Evolutionary conservation across 345 rosid species (phyloP), one percentile per base, ranked within the genome.

Genomic region (Luvunga scandens): DNA sequence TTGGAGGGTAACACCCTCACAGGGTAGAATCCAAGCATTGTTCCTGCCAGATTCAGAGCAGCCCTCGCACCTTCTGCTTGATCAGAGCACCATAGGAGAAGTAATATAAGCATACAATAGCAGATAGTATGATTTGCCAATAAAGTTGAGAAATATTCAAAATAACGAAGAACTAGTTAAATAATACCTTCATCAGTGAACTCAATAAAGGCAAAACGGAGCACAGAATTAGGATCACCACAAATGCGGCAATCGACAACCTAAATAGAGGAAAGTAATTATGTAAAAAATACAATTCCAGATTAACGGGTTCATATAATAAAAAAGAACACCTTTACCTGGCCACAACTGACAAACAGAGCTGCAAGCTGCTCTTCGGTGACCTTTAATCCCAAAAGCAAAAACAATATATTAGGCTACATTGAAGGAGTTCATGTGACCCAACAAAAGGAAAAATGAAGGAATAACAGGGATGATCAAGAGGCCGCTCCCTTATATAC

Each of bases 351-450:
- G 13, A 94, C 84, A 84, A 94, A 94, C 66, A 94, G 86, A 81
- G 92, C 92, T 62, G 97, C 98, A 81, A 94, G 98, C 88, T 94
- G 98, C 86, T 94, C 98, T 85, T 94, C 98, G 50, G 98, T 94
- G 78, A 94, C 98, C 98, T 94, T 72, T 10, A 57, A 55, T 63
- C 71, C 73, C 71, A 24, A 22, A 80, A 57, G n/a, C 9, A 66
- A 7, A 64, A 3, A 21, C 69, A 65, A 63, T 7, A 12, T 9
- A 66, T 76, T 30, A 83, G 64, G 33, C 68, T 8, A 64, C 31
- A 25, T 16, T 64, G 21, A 27, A 36, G 12, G 13, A 30, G 34
- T 2, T 13, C 69, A 56, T 19, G 14, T 22, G 1, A 24, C 24
- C 34, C 63, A 63, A 16, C 71, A 64, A 18, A 64, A 24, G 42